phyloP scores from a whole-genome alignment of 257 asterid genomes.

The Jacaranda copaia region DNA sequence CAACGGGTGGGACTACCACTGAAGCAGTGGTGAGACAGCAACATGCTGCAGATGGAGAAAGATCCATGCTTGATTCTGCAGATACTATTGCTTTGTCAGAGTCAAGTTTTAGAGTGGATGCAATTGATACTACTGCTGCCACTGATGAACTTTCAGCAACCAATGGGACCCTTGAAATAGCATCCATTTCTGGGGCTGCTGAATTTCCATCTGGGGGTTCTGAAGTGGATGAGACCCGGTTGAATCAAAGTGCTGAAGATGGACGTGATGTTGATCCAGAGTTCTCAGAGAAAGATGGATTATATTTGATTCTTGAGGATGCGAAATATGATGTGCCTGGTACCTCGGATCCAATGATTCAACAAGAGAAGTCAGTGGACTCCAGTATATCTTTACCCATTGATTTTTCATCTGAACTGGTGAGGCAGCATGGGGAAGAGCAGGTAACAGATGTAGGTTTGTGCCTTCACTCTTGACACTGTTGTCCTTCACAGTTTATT shows the following conservation, averaged over 20 bases:
- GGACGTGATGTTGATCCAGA: conserved; percentile 37
- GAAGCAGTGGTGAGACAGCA: conserved; percentile 44
- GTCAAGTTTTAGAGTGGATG: conserved; percentile 46
- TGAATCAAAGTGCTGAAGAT: conserved; percentile 40
- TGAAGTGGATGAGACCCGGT: conserved; percentile 31
- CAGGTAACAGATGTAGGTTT: conserved; percentile 99
- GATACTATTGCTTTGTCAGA: conserved; percentile 47
- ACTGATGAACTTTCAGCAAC: conserved; percentile 42
- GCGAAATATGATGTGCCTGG: conserved; percentile 38
- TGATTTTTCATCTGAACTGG: conserved; percentile 48
- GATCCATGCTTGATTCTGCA: conserved; percentile 42
- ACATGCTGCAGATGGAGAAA: conserved; percentile 53
- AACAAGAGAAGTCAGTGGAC: conserved; percentile 45
- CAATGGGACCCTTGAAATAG: conserved; percentile 45
- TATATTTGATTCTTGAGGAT: conserved; percentile 45
- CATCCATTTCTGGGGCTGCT: conserved; percentile 34
- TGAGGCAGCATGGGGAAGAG: conserved; percentile 58
- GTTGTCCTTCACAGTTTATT: conserved; percentile 24
- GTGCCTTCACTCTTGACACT: conserved; percentile 84
- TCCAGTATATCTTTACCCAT: conserved; percentile 43
- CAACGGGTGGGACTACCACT: conserved; percentile 40
- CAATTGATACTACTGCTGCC: conserved; percentile 41
- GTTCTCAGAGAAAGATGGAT: conserved; percentile 44
- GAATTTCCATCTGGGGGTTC: conserved; percentile 50
- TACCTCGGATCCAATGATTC: conserved; percentile 35